Percentiles rank a stretch among this genome's conserved stretches.
phyloP scores from a whole-genome alignment of 2,329 filamentous ascomycete species.

The Lasiodiplodia sp. region DNA sequence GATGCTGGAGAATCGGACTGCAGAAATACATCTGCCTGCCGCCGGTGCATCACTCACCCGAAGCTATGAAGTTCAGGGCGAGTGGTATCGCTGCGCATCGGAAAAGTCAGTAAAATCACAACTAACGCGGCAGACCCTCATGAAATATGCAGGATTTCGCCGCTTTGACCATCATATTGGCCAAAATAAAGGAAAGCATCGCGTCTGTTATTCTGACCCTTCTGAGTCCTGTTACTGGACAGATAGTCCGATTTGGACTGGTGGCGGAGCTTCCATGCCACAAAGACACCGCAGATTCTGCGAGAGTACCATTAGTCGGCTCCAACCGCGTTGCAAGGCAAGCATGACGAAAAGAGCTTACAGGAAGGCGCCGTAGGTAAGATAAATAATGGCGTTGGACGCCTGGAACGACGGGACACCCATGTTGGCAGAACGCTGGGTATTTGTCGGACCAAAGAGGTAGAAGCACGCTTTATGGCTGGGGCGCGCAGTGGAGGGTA shows the following conservation, averaged over 20 bases:
- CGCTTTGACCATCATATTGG: neutral
- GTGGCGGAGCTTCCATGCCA: conserved; percentile 64
- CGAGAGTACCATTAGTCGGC: conserved; percentile 33
- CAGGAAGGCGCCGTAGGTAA: conserved; percentile 81
- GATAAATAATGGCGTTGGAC: conserved; percentile 84
- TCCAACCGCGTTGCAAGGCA: neutral
- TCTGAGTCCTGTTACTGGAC: conserved; percentile 80
- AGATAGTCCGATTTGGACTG: conserved; percentile 77
- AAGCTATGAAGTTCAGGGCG: conserved; percentile 89
- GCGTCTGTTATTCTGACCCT: conserved; percentile 65
- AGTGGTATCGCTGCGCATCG: conserved; percentile 72
- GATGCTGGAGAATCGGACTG: conserved; percentile 10
- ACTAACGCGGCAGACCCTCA: neutral
- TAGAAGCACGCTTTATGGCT: neutral
- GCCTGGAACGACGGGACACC: conserved; percentile 76
- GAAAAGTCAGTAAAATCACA: conserved; percentile 1
- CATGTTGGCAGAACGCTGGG: conserved; percentile 59
- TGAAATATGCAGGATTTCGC: conserved; percentile 16
- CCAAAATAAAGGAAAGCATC: neutral
- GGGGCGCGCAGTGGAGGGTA: neutral
- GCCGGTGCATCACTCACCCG: conserved; percentile 72
- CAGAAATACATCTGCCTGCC: neutral
- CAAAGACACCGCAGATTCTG: conserved; percentile 68
- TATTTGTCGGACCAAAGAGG: neutral
- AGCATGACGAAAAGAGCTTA: conserved; percentile 50